A percentile compares a stretch with the other conserved stretches of the same genome.
Conservation (phyloP, 202 grass and related monocot species). For the Panicum virgatum region DNA sequence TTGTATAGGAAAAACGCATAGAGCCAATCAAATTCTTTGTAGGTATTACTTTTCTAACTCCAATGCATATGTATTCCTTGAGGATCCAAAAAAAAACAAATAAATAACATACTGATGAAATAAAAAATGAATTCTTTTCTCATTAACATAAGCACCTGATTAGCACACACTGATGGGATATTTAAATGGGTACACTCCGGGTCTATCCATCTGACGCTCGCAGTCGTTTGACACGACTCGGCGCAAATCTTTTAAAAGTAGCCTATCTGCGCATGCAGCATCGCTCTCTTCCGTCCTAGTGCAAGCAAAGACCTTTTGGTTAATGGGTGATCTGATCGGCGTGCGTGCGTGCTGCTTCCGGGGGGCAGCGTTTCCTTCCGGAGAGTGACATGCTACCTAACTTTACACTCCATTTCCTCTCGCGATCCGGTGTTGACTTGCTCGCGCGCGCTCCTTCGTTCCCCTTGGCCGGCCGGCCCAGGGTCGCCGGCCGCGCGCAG, state of each 20-base stretch:
- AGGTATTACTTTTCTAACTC: too few relatives aligned
- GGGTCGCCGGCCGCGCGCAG: not conserved
- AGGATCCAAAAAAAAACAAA: too few relatives aligned
- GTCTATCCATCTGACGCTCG: not conserved
- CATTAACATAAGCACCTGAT: too few relatives aligned
- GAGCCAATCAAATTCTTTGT: too few relatives aligned
- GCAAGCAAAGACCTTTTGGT: not conserved
- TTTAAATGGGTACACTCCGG: not conserved
- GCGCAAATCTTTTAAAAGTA: not conserved
- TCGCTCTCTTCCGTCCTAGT: not conserved
- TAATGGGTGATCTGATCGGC: not conserved
- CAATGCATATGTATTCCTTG: too few relatives aligned
- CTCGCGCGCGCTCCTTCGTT: not conserved
- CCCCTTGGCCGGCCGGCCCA: not conserved
- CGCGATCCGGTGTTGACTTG: slow-evolving; percentile 41
- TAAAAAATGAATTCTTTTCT: too few relatives aligned
- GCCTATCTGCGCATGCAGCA: not conserved
- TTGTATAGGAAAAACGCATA: too few relatives aligned
- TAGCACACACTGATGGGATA: too few relatives aligned
- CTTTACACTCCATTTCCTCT: slow-evolving; percentile 8
- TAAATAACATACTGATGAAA: too few relatives aligned
- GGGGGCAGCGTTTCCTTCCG: slow-evolving; percentile 33
- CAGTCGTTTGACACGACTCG: slow-evolving; percentile 1
- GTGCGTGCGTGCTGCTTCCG: slow-evolving; percentile 24
- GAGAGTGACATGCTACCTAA: slow-evolving; percentile 42